Base-by-base conservation (phyloP, 768 basidiomycete species). In the Termitomyces sp. region DNA sequence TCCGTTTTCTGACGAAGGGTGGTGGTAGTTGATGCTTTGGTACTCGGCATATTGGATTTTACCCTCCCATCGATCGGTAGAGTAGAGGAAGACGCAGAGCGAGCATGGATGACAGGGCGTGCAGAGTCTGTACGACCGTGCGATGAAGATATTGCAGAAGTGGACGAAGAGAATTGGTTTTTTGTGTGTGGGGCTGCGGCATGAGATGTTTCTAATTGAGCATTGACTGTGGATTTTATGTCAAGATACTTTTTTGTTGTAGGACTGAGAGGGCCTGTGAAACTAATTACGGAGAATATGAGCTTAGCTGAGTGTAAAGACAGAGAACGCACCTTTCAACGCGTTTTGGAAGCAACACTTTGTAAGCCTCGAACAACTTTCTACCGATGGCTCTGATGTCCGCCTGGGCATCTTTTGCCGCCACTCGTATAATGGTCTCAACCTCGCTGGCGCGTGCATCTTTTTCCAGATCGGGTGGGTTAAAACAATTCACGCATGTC, bases 391-490 rank as follows among this genome's bases (percentile, higher is more conserved):
- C 88, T 62, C 93, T 78, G 30, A 93, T 81, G 49, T 92, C 91
- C 26, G 86, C 85, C 65, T 80, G 89, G 5, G 89, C 82, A 70
- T 95, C 93, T 30, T 82, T 80, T 14, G 85, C 88, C 2, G 88
- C 82, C 9, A 71, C 64, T 57, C 79, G 84, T 62, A 95, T 89
- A 47, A 90, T 79, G 12, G 70, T 75, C 69, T 95, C 93, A 27
- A 95, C 76, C 40, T 88, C 84, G 45, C 76, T 76, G 0, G 83
- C 85, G 16, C 87, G 75, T 0, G 73, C 59, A 47, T 91, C 88
- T 68, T 82, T 88, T 69, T 89, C 89, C 32, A 92, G 69, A 62
- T 92, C 89, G 0, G 89, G 88, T 9, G 90, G 91, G 70, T 89
- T 91, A 68, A 86, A 87, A 63, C 81, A 85, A 59, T 89, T 89